These are phyloP conservation scores for Dothideomycetes sp. DNA, from an alignment of 2,329 filamentous ascomycete species.

Conservation along the genomic window DNA sequence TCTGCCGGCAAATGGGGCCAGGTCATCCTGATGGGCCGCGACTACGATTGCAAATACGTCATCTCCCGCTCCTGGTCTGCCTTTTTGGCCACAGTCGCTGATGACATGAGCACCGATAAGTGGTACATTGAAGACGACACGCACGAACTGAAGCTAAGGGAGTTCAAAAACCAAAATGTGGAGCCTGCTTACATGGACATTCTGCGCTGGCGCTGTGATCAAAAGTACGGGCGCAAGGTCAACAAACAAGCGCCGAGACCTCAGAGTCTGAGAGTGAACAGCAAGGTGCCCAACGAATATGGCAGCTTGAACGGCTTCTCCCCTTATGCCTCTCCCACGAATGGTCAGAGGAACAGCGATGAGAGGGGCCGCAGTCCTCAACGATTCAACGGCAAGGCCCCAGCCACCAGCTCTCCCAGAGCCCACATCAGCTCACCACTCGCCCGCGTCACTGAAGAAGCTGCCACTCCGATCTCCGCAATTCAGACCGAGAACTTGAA, in stretches of 20 bases:
- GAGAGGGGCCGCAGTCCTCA: conserved; percentile 62
- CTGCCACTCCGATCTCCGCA: conserved; percentile 13
- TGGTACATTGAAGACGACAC: conserved; percentile 88
- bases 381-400: conserved; percentile 52
- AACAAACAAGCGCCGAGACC: conserved; percentile 35
- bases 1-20: conserved; percentile 90
- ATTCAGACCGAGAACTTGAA: conserved; percentile 2
- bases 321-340: conserved; percentile 53
- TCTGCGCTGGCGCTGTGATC: conserved; percentile 86
- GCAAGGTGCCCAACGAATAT: conserved; percentile 40
- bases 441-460: conserved; percentile 64
- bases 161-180: conserved; percentile 80
- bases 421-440: conserved; percentile 61
- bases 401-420: conserved; percentile 53
- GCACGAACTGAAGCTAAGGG: conserved; percentile 79
- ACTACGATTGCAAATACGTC: conserved; percentile 98
- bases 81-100: conserved; percentile 76
- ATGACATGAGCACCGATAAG: conserved; percentile 82
- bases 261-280: conserved; percentile 33
- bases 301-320: conserved; percentile 37
- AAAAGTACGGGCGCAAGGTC: conserved; percentile 66
- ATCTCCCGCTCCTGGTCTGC: conserved; percentile 83
- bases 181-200: conserved; percentile 94
- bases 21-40: conserved; percentile 89
- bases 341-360: conserved; percentile 47